A percentile compares a stretch with the other conserved stretches of the same genome.
Evolutionary conservation across 2,329 filamentous ascomycete species (phyloP).

Genomic region (Arthrobotrys megalospora): DNA sequence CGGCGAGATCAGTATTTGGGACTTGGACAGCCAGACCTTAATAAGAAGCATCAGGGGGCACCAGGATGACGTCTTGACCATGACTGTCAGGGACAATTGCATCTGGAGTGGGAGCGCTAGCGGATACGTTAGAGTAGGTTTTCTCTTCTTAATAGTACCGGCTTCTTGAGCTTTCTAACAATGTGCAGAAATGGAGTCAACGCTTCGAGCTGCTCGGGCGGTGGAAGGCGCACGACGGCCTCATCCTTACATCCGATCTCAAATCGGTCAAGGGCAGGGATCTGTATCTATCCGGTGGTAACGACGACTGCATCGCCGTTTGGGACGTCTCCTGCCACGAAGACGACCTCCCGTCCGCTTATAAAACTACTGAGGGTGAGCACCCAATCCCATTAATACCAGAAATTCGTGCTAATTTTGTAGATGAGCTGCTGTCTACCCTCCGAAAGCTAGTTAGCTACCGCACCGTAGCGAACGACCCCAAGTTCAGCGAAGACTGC

Average conservation of each 20-base stretch:
- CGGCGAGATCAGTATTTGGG: conserved; percentile 95
- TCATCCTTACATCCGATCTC: conserved; percentile 86
- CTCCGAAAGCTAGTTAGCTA: conserved; percentile 90
- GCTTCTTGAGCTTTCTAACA: conserved; percentile 51
- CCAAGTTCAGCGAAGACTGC: conserved; percentile 91
- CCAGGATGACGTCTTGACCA: conserved; percentile 84
- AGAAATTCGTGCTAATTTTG: conserved; percentile 60
- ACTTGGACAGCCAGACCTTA: conserved; percentile 92
- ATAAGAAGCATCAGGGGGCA: conserved; percentile 87
- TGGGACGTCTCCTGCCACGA: conserved; percentile 78
- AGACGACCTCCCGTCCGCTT: conserved; percentile 37
- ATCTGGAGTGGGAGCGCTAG: conserved; percentile 91
- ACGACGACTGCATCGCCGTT: conserved; percentile 88
- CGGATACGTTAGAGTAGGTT: conserved; percentile 83
- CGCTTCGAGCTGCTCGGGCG: conserved; percentile 84
- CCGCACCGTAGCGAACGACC: conserved; percentile 89
- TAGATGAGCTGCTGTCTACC: conserved; percentile 77
- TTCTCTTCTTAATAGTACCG: not conserved
- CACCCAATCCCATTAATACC: conserved; percentile 68
- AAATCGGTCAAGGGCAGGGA: conserved; percentile 79
- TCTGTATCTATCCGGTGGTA: conserved; percentile 95
- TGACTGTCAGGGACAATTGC: conserved; percentile 87
- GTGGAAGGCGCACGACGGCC: conserved; percentile 87
- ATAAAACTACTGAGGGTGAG: conserved; percentile 53
- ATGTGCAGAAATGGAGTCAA: conserved; percentile 77